These are phyloP conservation scores for Fusarium sp. DNA, from an alignment of 2,329 filamentous ascomycete genomes.

Conservation along the genomic window DNA sequence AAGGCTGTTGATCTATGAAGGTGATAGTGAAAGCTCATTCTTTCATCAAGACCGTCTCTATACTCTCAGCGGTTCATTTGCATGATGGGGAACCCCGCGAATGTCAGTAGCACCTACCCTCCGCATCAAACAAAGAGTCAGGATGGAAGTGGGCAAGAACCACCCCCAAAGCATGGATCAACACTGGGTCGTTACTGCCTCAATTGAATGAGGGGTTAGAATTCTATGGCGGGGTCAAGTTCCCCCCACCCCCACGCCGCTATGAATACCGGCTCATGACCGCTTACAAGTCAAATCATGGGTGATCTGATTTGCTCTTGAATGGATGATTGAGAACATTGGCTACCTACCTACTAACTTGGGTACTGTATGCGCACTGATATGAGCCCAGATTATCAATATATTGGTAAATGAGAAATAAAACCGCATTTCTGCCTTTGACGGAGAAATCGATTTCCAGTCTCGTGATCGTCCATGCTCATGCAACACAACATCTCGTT, in stretches of 20 bases:
- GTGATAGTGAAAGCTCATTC: neutral
- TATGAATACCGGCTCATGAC: conserved; percentile 21
- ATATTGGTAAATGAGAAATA: neutral
- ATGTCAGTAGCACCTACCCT: neutral
- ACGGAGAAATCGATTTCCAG: neutral
- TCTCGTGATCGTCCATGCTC: conserved; percentile 14
- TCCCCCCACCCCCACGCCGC: conserved; percentile 34
- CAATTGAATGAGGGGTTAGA: conserved; percentile 23
- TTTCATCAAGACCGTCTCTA: neutral
- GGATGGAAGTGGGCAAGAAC: neutral
- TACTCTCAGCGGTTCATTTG: neutral
- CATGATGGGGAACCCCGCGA: neutral
- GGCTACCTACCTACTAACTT: neutral
- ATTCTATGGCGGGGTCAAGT: conserved; percentile 3
- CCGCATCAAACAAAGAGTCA: neutral
- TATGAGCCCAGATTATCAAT: neutral
- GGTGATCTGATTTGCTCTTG: conserved; percentile 3
- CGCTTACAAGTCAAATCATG: conserved; percentile 12
- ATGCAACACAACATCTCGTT: neutral
- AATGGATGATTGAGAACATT: no score
- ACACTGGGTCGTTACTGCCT: neutral
- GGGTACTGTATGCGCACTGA: neutral
- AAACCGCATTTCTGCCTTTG: neutral
- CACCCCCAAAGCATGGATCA: conserved; percentile 35
- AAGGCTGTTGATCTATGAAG: neutral